These are phyloP conservation scores for Coemansia guatemalensis DNA, from an alignment of 192 early-diverging fungal species.

Conservation along the genomic window DNA sequence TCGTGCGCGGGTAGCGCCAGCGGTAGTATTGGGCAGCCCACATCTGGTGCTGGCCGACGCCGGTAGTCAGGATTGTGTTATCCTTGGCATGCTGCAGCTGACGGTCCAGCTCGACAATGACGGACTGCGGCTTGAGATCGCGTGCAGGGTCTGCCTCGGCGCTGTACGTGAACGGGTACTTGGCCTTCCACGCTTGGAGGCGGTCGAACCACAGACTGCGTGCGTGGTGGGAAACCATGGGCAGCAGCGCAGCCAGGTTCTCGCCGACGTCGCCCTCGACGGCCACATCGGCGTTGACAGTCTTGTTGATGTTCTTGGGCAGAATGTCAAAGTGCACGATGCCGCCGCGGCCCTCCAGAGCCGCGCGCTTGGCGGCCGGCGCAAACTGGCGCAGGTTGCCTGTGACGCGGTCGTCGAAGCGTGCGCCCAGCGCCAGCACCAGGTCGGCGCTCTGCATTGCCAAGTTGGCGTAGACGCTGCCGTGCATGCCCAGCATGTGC, in stretches of 20 bases:
- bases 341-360: constrained; percentile 83
- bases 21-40: constrained; percentile 96
- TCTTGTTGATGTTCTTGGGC: constrained; percentile 99
- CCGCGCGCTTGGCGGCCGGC: constrained; percentile 87
- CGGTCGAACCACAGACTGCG: constrained; percentile 85
- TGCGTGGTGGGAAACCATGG: constrained; percentile 65
- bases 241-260: constrained; percentile 81
- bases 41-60: constrained; percentile 99
- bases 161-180: constrained; percentile 86
- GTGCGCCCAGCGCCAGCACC: constrained; percentile 92
- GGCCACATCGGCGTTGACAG: constrained; percentile 84
- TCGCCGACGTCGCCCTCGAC: constrained; percentile 94
- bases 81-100: constrained; percentile 84
- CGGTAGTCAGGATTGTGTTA: constrained; percentile 92
- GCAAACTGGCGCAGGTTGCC: constrained; percentile 90
- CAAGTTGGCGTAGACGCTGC: constrained; percentile 94
- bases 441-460: constrained; percentile 97
- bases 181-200: constrained; percentile 84
- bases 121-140: constrained; percentile 87
- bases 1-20: constrained; percentile 85
- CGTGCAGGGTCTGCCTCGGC: constrained; percentile 61
- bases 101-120: constrained; percentile 88
- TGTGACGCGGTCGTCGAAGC: constrained; percentile 99
- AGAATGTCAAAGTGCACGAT: constrained; percentile 99
- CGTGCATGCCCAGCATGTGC: constrained; percentile 99